Evolutionary conservation across 2,329 filamentous ascomycete genomes (phyloP).

Genomic region (Blastomyces gilchristii): DNA sequence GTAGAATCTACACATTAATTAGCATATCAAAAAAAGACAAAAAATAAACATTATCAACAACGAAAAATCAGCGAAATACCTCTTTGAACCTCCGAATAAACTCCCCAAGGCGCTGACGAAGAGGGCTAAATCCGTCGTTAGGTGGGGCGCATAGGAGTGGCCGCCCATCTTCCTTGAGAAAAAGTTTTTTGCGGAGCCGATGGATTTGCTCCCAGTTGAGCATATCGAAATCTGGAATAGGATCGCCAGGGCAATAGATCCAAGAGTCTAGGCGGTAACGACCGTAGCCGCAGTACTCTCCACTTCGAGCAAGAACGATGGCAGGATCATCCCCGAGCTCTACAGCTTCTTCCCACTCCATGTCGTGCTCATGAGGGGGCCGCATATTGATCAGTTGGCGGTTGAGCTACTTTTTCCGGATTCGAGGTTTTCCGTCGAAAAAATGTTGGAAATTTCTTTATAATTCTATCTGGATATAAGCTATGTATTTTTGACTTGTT

Average conservation of each 20-base stretch:
- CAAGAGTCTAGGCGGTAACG: background rate
- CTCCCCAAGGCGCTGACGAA: background rate
- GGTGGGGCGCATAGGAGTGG: background rate
- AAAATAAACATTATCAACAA: background rate
- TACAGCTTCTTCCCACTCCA: constrained; percentile 1
- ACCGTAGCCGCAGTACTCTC: constrained; percentile 2
- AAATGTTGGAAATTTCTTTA: background rate
- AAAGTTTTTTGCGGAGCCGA: constrained; percentile 8
- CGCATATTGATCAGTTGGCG: background rate
- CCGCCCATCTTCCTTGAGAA: background rate
- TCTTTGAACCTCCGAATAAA: background rate
- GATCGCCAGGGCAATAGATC: background rate
- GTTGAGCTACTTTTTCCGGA: background rate
- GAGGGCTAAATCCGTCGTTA: background rate
- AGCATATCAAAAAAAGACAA: background rate
- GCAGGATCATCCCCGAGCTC: constrained; percentile 1
- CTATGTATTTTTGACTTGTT: background rate
- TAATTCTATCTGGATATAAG: background rate
- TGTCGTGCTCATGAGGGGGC: background rate
- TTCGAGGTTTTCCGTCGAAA: background rate
- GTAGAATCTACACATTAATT: background rate
- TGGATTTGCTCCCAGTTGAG: constrained; percentile 4
- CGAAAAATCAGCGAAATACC: background rate
- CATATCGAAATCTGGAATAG: constrained; percentile 4
- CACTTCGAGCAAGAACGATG: background rate